These are phyloP conservation scores for Globisporangium perplexum DNA, from an alignment of 352 stramenopile species.

Conservation along the genomic window DNA sequence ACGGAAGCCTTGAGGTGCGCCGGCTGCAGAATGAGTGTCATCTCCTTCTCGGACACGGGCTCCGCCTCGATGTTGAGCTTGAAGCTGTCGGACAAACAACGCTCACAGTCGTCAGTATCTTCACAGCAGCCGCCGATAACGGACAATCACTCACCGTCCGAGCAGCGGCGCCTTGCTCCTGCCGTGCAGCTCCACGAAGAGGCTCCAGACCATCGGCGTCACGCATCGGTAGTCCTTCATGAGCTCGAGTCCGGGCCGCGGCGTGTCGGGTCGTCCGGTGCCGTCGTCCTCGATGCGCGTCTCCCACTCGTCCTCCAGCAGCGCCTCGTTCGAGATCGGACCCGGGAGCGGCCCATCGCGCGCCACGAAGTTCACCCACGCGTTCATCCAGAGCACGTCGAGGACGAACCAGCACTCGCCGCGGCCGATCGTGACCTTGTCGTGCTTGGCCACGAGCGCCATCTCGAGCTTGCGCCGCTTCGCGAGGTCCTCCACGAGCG, in stretches of 20 bases:
- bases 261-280: constrained; percentile 32
- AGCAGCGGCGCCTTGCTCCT: constrained; percentile 31
- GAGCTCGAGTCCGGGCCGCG: constrained; percentile 32
- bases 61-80: constrained; percentile 23
- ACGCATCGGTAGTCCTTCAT: constrained; percentile 62
- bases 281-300: constrained; percentile 16
- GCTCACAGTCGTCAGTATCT: not conserved
- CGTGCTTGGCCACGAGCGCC: constrained; percentile 43
- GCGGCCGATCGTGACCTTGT: constrained; percentile 45
- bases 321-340: constrained; percentile 44
- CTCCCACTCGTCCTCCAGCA: constrained; percentile 51
- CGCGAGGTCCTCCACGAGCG: constrained; percentile 41
- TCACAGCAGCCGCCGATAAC: no score
- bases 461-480: constrained; percentile 55
- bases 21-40: constrained; percentile 18
- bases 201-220: constrained; percentile 70
- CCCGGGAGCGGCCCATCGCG: constrained; percentile 40
- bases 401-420: constrained; percentile 74
- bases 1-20: constrained; percentile 23
- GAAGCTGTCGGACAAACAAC: constrained; percentile 14
- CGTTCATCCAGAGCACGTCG: constrained; percentile 54
- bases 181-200: constrained; percentile 62
- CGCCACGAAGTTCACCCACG: constrained; percentile 49
- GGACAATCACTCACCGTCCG: constrained; percentile 11
- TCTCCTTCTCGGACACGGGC: constrained; percentile 13